Conservation (phyloP, 2,329 filamentous ascomycete genomes). For the Monilinia aucupariae region DNA sequence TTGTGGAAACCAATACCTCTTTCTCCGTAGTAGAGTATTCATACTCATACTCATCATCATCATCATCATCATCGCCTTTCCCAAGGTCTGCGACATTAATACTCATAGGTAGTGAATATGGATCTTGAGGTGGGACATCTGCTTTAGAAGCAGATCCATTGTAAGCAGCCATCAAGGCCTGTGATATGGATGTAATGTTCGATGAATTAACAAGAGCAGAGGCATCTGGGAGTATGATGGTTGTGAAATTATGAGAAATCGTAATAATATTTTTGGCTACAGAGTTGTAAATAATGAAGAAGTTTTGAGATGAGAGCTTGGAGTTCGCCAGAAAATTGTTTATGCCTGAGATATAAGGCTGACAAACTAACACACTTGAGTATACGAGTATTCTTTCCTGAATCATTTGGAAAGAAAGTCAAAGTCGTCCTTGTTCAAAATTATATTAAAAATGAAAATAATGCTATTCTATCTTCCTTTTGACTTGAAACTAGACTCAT, state of each 20-base stretch:
- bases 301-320: neutral
- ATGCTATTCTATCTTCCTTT: neutral
- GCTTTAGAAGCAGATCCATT: slow-evolving; percentile 14
- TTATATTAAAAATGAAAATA: neutral
- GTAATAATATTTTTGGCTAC: neutral
- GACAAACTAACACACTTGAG: too few relatives aligned
- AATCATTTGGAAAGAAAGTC: too few relatives aligned
- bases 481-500: too few relatives aligned
- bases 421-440: neutral
- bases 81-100: slow-evolving; percentile 8
- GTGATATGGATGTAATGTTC: slow-evolving; percentile 28
- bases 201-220: slow-evolving; percentile 18
- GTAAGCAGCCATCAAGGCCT: slow-evolving; percentile 27
- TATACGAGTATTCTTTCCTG: too few relatives aligned
- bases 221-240: slow-evolving; percentile 22
- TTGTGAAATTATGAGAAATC: neutral
- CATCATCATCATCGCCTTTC: slow-evolving; percentile 40
- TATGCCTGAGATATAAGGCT: neutral
- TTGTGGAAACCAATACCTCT: slow-evolving; percentile 41
- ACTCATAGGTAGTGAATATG: slow-evolving; percentile 13
- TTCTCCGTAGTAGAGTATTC: slow-evolving; percentile 60
- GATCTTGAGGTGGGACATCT: slow-evolving; percentile 24
- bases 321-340: neutral
- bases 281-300: neutral
- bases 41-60: slow-evolving; percentile 55